phyloP scores from a whole-genome alignment of 1,139 yeast species.

The Hansenula sp. region DNA sequence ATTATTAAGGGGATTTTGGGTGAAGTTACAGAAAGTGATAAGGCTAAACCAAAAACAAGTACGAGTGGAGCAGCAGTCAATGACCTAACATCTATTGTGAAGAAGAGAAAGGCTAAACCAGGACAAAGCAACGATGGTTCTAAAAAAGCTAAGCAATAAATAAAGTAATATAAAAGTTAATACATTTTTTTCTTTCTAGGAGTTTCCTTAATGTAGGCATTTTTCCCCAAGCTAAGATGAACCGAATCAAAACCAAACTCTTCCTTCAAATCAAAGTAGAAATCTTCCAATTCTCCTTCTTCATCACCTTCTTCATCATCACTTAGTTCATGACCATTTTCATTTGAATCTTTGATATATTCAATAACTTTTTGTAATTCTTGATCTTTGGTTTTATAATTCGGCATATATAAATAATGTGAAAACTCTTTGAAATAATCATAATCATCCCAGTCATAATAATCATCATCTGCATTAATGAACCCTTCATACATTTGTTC shows the following conservation, averaged over 20 bases:
- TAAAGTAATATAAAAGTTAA: background rate
- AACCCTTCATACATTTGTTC: slow-evolving; percentile 7
- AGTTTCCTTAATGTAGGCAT: background rate
- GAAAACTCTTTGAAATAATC: slow-evolving; percentile 17
- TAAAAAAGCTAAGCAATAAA: slow-evolving; percentile 16
- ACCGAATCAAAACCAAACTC: slow-evolving; percentile 19
- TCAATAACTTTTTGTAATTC: slow-evolving; percentile 5
- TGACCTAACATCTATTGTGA: slow-evolving; percentile 54
- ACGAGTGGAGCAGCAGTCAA: slow-evolving; percentile 33
- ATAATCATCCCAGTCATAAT: slow-evolving; percentile 13
- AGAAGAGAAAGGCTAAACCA: slow-evolving; percentile 41
- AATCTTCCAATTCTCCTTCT: no score
- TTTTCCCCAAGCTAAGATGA: slow-evolving; percentile 1
- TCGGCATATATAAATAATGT: slow-evolving; percentile 9
- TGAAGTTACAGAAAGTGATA: slow-evolving; percentile 30
- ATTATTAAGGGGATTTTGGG: slow-evolving; percentile 65
- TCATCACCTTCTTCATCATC: slow-evolving; percentile 5
- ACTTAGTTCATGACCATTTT: slow-evolving; percentile 3
- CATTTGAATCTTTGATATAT: slow-evolving; percentile 2
- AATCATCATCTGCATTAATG: slow-evolving; percentile 8
- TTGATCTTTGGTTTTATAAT: slow-evolving; percentile 5
- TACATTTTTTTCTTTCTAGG: background rate
- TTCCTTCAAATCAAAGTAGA: slow-evolving; percentile 16
- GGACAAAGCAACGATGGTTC: slow-evolving; percentile 1
- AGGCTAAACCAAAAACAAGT: slow-evolving; percentile 14